Conservation (phyloP, 1,284 basidiomycete genomes). For the Rhodotorula sp. region DNA sequence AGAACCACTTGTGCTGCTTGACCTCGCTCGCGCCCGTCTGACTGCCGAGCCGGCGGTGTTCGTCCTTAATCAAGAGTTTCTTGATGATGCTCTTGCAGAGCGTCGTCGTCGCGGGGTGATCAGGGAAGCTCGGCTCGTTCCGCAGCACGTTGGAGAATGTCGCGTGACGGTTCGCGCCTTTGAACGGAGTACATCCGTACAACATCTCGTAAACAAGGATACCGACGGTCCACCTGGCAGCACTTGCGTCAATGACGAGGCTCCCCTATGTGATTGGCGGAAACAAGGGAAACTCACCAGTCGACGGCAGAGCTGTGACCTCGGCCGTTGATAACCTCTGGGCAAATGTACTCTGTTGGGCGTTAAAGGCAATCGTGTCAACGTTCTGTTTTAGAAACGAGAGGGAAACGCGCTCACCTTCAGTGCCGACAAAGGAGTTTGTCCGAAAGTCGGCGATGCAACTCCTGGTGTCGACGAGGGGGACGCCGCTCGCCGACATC, state of each 20-base stretch:
- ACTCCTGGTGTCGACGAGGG: constrained; percentile 91
- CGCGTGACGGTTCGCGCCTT: constrained; percentile 87
- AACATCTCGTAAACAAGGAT: constrained; percentile 99
- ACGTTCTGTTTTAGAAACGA: not conserved
- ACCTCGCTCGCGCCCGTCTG: constrained; percentile 95
- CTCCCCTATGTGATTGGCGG: no score
- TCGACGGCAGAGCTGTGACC: constrained; percentile 98
- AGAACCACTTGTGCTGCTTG: constrained; percentile 99
- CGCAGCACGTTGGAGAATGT: constrained; percentile 95
- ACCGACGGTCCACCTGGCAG: constrained; percentile 70
- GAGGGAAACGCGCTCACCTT: constrained; percentile 59
- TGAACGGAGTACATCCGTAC: constrained; percentile 77
- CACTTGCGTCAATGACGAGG: no score
- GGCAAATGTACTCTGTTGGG: constrained; percentile 41
- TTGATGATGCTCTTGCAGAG: constrained; percentile 82
- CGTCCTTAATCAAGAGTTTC: constrained; percentile 89
- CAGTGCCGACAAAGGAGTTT: constrained; percentile 91
- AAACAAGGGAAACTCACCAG: constrained; percentile 63
- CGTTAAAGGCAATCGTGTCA: not conserved
- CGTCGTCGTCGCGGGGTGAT: constrained; percentile 77
- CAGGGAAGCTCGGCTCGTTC: constrained; percentile 82
- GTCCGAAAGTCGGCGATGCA: constrained; percentile 98
- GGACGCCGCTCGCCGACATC: constrained; percentile 83
- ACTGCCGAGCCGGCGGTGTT: constrained; percentile 82
- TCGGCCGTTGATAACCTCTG: constrained; percentile 82